These are phyloP conservation scores for Stromatinia cepivora DNA, from an alignment of 2,329 filamentous ascomycete genomes.

Conservation along the genomic window DNA sequence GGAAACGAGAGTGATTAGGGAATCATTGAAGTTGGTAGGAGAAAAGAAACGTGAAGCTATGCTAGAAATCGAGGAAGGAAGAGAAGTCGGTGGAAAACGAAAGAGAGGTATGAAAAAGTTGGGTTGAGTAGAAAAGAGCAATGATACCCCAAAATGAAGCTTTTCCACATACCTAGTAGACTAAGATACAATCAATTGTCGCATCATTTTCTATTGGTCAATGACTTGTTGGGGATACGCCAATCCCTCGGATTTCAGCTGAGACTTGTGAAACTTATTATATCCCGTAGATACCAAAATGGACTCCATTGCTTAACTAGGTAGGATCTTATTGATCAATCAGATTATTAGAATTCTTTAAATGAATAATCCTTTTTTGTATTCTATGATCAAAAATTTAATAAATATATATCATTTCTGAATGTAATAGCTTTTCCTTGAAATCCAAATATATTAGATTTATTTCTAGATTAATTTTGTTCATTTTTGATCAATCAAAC, in stretches of 20 bases:
- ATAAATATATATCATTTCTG: no score
- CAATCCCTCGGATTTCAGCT: background rate
- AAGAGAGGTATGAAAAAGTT: constrained; percentile 61
- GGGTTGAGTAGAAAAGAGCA: background rate
- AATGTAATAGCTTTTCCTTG: no score
- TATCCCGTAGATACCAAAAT: background rate
- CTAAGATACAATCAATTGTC: background rate
- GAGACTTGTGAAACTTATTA: background rate
- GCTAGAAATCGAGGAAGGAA: constrained; percentile 87
- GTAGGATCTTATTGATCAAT: no score
- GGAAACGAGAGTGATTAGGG: constrained; percentile 83
- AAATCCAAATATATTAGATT: no score
- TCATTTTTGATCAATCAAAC: no score
- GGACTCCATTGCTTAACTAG: no score
- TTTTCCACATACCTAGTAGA: background rate
- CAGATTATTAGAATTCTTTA: no score
- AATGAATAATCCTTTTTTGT: no score
- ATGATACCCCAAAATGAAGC: constrained; percentile 2
- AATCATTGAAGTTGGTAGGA: constrained; percentile 82
- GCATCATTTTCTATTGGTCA: background rate
- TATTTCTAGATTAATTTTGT: no score
- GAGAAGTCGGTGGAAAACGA: constrained; percentile 85
- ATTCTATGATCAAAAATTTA: no score
- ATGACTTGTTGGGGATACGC: background rate
- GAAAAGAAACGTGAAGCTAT: constrained; percentile 93